Percentiles rank a stretch among this genome's conserved stretches.
Evolutionary conservation across 805 yeast species (phyloP).

Genomic region (Barnettozyma pratensis): DNA sequence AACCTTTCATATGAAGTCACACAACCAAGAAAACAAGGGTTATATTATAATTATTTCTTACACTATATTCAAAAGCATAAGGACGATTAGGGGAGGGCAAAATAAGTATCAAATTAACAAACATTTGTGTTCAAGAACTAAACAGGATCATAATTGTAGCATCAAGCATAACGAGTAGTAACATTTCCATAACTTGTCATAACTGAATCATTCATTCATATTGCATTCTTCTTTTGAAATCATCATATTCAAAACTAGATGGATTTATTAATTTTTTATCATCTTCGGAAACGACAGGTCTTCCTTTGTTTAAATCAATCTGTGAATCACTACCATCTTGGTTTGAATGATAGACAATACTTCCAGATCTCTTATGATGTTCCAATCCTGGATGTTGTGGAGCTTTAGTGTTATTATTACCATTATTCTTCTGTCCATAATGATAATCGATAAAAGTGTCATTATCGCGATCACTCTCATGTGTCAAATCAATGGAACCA

Average conservation of each 20-base stretch:
- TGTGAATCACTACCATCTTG: slow-evolving; percentile 1
- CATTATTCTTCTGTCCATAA: neutral
- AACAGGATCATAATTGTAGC: neutral
- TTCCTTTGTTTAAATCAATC: neutral
- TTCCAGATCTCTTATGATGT: neutral
- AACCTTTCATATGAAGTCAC: neutral
- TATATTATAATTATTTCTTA: slow-evolving; percentile 20
- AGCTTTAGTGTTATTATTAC: neutral
- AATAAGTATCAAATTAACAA: neutral
- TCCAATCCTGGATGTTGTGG: neutral
- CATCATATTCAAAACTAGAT: slow-evolving; percentile 18
- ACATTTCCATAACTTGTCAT: neutral
- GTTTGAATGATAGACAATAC: slow-evolving; percentile 8
- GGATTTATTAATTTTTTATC: neutral
- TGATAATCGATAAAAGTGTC: slow-evolving; percentile 5
- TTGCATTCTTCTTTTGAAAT: slow-evolving; percentile 23
- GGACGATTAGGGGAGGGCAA: neutral
- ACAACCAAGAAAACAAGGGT: slow-evolving; percentile 11
- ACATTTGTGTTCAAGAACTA: neutral
- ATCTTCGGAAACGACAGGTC: neutral
- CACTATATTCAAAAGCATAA: slow-evolving; percentile 18
- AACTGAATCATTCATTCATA: slow-evolving; percentile 1
- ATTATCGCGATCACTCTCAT: slow-evolving; percentile 4
- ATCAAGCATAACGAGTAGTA: neutral
- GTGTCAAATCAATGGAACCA: slow-evolving; percentile 6